A percentile compares a stretch with the other conserved stretches of the same genome.
These are phyloP conservation scores for Lepiota subincarnata DNA, from an alignment of 768 basidiomycete species.

Conservation along the genomic window DNA sequence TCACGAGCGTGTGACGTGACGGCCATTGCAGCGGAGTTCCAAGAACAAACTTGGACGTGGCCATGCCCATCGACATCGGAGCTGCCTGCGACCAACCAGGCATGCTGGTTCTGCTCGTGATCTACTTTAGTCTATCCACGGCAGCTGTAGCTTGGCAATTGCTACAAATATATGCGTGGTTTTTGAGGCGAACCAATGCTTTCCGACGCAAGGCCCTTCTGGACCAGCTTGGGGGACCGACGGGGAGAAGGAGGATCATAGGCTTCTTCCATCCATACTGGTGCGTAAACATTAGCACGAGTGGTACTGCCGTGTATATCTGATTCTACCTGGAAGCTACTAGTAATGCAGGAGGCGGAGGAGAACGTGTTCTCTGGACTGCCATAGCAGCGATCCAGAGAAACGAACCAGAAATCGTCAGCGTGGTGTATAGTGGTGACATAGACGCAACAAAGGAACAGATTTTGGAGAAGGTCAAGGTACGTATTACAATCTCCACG, in stretches of 20 bases:
- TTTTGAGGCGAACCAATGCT: constrained; percentile 17
- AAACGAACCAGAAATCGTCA: constrained; percentile 58
- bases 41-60: too few relatives aligned
- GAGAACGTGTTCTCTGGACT: constrained; percentile 94
- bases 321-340: constrained; percentile 34
- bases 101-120: not conserved
- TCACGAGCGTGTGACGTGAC: too few relatives aligned
- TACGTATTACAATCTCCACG: constrained; percentile 24
- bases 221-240: constrained; percentile 21
- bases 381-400: constrained; percentile 77
- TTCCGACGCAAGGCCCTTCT: constrained; percentile 18
- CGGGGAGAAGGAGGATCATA: constrained; percentile 38
- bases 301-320: constrained; percentile 12
- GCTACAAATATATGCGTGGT: constrained; percentile 19
- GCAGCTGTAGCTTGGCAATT: constrained; percentile 2
- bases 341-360: constrained; percentile 95
- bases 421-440: constrained; percentile 89
- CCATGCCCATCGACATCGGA: too few relatives aligned
- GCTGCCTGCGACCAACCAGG: too few relatives aligned
- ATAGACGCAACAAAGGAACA: constrained; percentile 70
- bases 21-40: too few relatives aligned
- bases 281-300: constrained; percentile 37
- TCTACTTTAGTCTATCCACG: not conserved
- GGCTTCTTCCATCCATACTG: constrained; percentile 98
- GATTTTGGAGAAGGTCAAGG: constrained; percentile 81